Evolutionary conservation across 768 basidiomycete species (phyloP).

Genomic region (Hygrophoropsis aurantiaca): DNA sequence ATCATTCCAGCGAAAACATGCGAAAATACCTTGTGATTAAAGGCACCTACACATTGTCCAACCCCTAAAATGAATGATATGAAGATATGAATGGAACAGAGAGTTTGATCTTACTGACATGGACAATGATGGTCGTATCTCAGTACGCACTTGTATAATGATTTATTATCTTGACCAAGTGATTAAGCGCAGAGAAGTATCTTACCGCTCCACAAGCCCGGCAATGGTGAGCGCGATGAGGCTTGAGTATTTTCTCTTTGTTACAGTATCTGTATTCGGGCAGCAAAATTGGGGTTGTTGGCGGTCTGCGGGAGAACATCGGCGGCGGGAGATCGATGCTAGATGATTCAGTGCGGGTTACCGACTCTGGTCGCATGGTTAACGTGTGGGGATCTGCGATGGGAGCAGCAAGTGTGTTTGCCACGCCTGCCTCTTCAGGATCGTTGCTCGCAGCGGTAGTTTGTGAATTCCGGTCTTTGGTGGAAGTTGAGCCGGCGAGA

Average conservation of each 20-base stretch:
- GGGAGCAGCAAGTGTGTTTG: conserved; percentile 4
- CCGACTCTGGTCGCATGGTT: conserved; percentile 7
- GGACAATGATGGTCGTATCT: conserved; percentile 91
- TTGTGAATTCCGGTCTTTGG: conserved; percentile 14
- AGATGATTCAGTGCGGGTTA: neutral
- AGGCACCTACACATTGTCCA: conserved; percentile 91
- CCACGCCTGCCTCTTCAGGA: conserved; percentile 19
- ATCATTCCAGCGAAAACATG: neutral
- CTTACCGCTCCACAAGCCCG: conserved; percentile 78
- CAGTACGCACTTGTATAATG: conserved; percentile 62
- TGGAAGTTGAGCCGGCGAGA: conserved; percentile 10
- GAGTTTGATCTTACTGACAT: too few relatives aligned
- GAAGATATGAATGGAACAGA: too few relatives aligned
- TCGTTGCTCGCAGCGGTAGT: conserved; percentile 9
- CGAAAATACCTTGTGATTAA: conserved; percentile 85
- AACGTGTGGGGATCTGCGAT: conserved; percentile 5
- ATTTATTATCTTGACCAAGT: too few relatives aligned
- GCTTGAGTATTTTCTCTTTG: conserved; percentile 66
- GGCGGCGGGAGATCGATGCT: conserved; percentile 11
- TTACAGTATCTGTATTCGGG: conserved; percentile 70
- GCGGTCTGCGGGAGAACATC: conserved; percentile 30
- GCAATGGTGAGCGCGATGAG: conserved; percentile 78
- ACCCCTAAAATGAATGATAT: conserved; percentile 82
- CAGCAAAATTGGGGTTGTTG: conserved; percentile 47
- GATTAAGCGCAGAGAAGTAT: conserved; percentile 7